A percentile compares a stretch with the other conserved stretches of the same genome.
phyloP scores from a whole-genome alignment of 2,329 filamentous ascomycete species.

The Bipolaris oryzae region DNA sequence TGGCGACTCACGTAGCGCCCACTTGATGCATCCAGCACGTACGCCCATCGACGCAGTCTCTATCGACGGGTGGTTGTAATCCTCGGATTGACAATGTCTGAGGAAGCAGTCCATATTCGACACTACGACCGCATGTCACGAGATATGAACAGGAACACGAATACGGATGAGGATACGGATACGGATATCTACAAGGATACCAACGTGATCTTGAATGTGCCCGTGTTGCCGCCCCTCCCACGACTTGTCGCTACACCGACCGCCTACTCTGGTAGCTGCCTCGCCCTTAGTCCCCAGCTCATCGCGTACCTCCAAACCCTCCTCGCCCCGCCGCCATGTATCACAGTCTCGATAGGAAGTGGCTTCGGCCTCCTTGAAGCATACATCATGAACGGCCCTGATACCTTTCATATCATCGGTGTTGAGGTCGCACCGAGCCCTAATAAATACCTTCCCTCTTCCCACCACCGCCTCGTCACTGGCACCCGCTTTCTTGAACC shows the following conservation, averaged over 20 bases:
- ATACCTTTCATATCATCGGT: conserved; percentile 48
- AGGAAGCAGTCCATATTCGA: neutral
- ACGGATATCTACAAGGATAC: neutral
- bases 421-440: conserved; percentile 56
- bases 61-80: neutral
- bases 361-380: conserved; percentile 60
- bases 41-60: neutral
- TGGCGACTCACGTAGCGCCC: neutral
- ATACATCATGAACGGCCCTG: conserved; percentile 38
- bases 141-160: neutral
- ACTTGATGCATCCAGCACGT: neutral
- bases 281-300: conserved; percentile 43
- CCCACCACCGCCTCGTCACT: conserved; percentile 51
- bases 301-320: conserved; percentile 31
- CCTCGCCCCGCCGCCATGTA: conserved; percentile 30
- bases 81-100: neutral
- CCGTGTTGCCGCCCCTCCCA: conserved; percentile 14
- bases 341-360: conserved; percentile 55
- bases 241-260: conserved; percentile 25
- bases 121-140: neutral
- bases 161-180: neutral
- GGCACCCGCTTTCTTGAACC: conserved; percentile 54
- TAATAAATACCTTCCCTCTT: conserved; percentile 54
- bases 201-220: neutral
- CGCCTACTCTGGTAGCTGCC: conserved; percentile 44